Evolutionary conservation across 148 eudicot species (phyloP).

Genomic region (Dysphania ambrosioides): DNA sequence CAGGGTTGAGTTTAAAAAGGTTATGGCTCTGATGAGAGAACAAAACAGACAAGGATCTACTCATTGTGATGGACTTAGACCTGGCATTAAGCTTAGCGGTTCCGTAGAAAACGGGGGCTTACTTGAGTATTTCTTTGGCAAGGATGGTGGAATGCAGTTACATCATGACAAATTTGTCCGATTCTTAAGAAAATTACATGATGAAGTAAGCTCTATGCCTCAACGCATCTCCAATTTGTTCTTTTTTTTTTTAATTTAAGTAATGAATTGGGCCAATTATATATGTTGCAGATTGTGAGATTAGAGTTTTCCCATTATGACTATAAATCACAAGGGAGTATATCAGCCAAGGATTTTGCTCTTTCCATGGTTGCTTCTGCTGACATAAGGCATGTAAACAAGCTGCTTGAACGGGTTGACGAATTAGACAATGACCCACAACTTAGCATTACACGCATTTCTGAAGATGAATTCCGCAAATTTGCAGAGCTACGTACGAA

Average conservation of each 20-base stretch:
- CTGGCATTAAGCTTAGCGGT: constrained; percentile 52
- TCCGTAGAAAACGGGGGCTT: constrained; percentile 77
- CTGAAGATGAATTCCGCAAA: constrained; percentile 50
- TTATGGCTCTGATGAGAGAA: constrained; percentile 60
- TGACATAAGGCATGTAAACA: constrained; percentile 50
- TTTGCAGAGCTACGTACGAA: constrained; percentile 56
- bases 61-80: constrained; percentile 71
- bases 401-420: constrained; percentile 57
- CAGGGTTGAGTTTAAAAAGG: constrained; percentile 64
- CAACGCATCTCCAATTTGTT: constrained; percentile 7
- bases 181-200: too few species aligned
- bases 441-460: constrained; percentile 39
- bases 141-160: constrained; percentile 53
- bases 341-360: constrained; percentile 68
- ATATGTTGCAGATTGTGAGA: constrained; percentile 41
- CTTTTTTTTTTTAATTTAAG: background rate
- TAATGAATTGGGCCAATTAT: background rate
- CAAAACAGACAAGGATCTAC: constrained; percentile 78
- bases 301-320: constrained; percentile 70
- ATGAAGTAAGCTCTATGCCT: constrained; percentile 42
- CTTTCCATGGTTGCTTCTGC: constrained; percentile 78
- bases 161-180: too few species aligned
- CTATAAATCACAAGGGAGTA: constrained; percentile 46
- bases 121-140: constrained; percentile 81
- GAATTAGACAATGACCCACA: constrained; percentile 43